Percentiles rank a stretch among this genome's conserved stretches.
Conservation (phyloP, 129 eudicot genomes). For the Oenanthe sinensis region DNA sequence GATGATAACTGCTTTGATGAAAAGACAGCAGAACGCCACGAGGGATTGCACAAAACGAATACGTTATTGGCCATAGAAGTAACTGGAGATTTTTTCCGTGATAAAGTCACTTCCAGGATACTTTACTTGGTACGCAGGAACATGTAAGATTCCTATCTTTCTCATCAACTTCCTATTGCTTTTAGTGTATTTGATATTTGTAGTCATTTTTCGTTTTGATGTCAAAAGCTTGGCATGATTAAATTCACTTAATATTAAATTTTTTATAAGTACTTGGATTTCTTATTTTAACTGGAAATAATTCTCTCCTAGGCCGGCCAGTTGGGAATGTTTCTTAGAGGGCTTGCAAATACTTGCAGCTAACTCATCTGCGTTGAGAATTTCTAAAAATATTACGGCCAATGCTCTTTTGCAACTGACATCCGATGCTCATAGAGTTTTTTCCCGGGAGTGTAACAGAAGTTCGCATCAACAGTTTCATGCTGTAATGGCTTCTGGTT, state of each 20-base stretch:
- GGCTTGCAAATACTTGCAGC: conserved; percentile 49
- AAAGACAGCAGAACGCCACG: conserved; percentile 50
- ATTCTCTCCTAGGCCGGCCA: conserved; percentile 51
- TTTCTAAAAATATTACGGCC: conserved; percentile 53
- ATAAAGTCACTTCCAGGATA: conserved; percentile 62
- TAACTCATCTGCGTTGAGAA: conserved; percentile 59
- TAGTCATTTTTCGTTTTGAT: not conserved
- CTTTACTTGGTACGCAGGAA: conserved; percentile 73
- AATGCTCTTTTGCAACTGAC: conserved; percentile 64
- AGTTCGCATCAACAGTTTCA: conserved; percentile 55
- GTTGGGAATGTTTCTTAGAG: conserved; percentile 59
- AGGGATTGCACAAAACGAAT: conserved; percentile 48
- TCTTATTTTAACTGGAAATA: not conserved
- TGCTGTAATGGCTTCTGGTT: conserved; percentile 60
- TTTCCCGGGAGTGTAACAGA: conserved; percentile 49
- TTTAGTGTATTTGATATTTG: not conserved
- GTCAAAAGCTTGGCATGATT: not conserved
- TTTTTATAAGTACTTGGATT: not conserved
- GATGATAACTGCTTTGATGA: conserved; percentile 36
- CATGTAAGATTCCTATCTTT: conserved; percentile 40
- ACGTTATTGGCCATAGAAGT: conserved; percentile 77
- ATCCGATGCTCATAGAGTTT: conserved; percentile 42
- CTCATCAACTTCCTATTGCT: not conserved
- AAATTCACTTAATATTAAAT: not conserved
- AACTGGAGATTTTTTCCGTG: conserved; percentile 48